A percentile compares a stretch with the other conserved stretches of the same genome.
Conservation (phyloP, 495 filamentous ascomycete species). For the Lasiosphaeriaceae sp. region DNA sequence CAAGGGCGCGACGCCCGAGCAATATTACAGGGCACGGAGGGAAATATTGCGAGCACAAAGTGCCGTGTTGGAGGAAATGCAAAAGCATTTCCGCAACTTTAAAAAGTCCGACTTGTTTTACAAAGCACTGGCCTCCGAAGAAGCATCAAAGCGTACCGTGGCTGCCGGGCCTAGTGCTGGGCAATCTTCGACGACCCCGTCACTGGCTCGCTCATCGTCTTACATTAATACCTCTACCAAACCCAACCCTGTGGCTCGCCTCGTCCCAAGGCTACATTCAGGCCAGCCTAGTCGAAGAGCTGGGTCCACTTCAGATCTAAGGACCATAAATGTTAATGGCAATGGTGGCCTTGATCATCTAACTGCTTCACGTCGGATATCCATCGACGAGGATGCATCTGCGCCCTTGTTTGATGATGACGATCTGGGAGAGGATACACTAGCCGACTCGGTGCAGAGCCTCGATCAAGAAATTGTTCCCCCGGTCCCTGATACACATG, state of each 20-base stretch:
- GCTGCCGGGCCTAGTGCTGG: slow-evolving; percentile 23
- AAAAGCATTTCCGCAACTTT: slow-evolving; percentile 78
- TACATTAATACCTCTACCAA: slow-evolving; percentile 27
- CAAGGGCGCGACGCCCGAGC: slow-evolving; percentile 64
- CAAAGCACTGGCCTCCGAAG: slow-evolving; percentile 89
- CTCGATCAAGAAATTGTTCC: slow-evolving; percentile 42
- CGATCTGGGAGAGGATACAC: slow-evolving; percentile 47
- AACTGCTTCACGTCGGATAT: slow-evolving; percentile 31
- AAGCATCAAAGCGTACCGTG: slow-evolving; percentile 52
- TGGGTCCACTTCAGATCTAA: slow-evolving; percentile 44
- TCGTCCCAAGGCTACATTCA: slow-evolving; percentile 33
- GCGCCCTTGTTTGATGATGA: slow-evolving; percentile 53
- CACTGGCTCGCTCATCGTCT: slow-evolving; percentile 28
- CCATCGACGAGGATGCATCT: slow-evolving; percentile 43
- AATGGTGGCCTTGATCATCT: slow-evolving; percentile 32
- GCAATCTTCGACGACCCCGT: slow-evolving; percentile 18
- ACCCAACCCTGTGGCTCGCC: slow-evolving; percentile 36
- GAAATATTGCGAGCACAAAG: slow-evolving; percentile 83
- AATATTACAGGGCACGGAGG: slow-evolving; percentile 79
- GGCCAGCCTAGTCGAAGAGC: slow-evolving; percentile 31
- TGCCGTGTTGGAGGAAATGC: slow-evolving; percentile 75
- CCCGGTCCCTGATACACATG: slow-evolving; percentile 47
- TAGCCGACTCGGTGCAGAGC: slow-evolving; percentile 50
- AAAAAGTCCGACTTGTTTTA: slow-evolving; percentile 90
- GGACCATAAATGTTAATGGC: slow-evolving; percentile 25